Percentiles rank a stretch among this genome's conserved stretches.
Evolutionary conservation across 345 rosid genomes (phyloP).

Genomic region (Pugionium dolabratum): DNA sequence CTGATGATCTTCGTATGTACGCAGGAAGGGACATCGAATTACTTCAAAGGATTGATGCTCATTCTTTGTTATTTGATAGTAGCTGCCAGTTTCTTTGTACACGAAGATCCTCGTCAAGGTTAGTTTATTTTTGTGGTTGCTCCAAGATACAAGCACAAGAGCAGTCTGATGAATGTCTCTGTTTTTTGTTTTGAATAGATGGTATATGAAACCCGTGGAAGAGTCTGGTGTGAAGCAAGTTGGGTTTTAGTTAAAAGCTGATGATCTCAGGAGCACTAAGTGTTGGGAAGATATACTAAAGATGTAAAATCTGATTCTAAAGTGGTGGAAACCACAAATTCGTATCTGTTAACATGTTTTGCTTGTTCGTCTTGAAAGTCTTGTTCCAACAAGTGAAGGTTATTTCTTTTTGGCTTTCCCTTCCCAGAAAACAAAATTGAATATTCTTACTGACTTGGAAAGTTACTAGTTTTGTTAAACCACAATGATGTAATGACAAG

Average conservation of each 20-base stretch:
- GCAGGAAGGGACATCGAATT: conserved; percentile 88
- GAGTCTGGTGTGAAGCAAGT: conserved; percentile 37
- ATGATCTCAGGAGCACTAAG: conserved; percentile 35
- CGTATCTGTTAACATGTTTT: conserved; percentile 9
- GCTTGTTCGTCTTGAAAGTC: background rate
- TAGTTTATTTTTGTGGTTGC: conserved; percentile 13
- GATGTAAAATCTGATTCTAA: conserved; percentile 30
- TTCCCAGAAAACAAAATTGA: background rate
- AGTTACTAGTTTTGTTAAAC: conserved; percentile 26
- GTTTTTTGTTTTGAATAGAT: conserved; percentile 14
- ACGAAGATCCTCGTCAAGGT: conserved; percentile 54
- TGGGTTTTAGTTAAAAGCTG: conserved; percentile 25
- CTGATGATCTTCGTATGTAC: conserved; percentile 24
- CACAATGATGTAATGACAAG: conserved; percentile 18
- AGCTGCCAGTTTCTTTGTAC: conserved; percentile 87
- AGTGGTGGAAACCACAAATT: conserved; percentile 23
- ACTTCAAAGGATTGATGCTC: conserved; percentile 85
- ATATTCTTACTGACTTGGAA: conserved; percentile 25
- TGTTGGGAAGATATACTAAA: conserved; percentile 29
- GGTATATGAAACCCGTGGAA: conserved; percentile 27
- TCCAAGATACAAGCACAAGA: background rate
- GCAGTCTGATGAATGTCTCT: background rate
- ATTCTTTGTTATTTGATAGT: conserved; percentile 81
- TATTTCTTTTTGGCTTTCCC: conserved; percentile 20
- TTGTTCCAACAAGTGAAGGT: conserved; percentile 30